A percentile compares a stretch with the other conserved stretches of the same genome.
phyloP scores from a whole-genome alignment of 129 eudicot species.

The Flaveria sonorensis region DNA sequence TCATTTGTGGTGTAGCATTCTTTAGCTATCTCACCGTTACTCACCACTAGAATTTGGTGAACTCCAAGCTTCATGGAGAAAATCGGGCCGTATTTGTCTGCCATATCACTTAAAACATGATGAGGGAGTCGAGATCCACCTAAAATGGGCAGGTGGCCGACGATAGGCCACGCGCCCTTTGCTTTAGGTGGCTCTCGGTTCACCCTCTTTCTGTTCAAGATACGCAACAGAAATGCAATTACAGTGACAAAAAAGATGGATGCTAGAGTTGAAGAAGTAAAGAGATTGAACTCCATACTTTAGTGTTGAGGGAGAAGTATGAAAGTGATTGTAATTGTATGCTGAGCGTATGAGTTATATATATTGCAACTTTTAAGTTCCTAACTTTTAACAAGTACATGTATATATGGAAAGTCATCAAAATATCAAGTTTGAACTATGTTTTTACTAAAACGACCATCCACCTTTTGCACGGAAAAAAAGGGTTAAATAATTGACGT shows the following conservation, averaged over 20 bases:
- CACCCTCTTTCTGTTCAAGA: neutral
- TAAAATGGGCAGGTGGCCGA: slow-evolving; percentile 41
- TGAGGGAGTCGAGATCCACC: slow-evolving; percentile 33
- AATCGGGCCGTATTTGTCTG: slow-evolving; percentile 37
- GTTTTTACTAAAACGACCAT: no score
- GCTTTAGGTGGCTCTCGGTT: slow-evolving; percentile 25
- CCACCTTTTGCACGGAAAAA: no score
- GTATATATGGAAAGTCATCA: no score
- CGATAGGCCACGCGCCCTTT: slow-evolving; percentile 43
- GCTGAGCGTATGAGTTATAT: no score
- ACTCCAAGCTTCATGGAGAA: slow-evolving; percentile 40
- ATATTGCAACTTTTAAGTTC: no score
- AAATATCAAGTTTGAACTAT: no score
- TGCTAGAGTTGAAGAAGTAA: neutral
- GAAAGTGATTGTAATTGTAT: no score
- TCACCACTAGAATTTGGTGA: slow-evolving; percentile 24
- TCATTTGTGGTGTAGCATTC: slow-evolving; percentile 32
- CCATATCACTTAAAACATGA: slow-evolving; percentile 28
- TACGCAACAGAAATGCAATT: neutral
- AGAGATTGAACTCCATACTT: slow-evolving; percentile 19
- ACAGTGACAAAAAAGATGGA: neutral
- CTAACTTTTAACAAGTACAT: no score
- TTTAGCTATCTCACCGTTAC: slow-evolving; percentile 28
- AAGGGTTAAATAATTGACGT: no score
- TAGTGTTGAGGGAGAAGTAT: no score